phyloP scores from a whole-genome alignment of 228 moss, liverwort and hornwort species.

The Sphagnum magellanicum region DNA sequence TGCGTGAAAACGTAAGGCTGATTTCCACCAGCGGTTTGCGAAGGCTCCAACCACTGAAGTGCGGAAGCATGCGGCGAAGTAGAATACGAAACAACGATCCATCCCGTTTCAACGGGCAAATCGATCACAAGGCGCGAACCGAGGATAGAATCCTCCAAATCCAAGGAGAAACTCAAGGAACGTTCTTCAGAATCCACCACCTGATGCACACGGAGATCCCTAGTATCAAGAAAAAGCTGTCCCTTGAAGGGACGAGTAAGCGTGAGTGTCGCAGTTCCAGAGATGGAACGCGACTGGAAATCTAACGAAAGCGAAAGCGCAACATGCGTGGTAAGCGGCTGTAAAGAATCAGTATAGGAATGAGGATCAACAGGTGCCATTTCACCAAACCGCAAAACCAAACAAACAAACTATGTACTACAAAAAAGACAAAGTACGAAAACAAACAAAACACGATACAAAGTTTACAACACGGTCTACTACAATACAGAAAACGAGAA shows the following conservation, averaged over 20 bases:
- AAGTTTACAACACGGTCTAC: too few species aligned
- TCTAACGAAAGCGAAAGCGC: constrained; percentile 22
- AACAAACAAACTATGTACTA: too few species aligned
- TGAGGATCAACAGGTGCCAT: constrained; percentile 53
- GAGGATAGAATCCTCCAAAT: constrained; percentile 23
- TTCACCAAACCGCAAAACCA: too few species aligned
- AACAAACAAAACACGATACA: too few species aligned
- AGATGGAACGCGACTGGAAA: constrained; percentile 23
- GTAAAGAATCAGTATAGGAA: constrained; percentile 40
- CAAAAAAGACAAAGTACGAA: too few species aligned
- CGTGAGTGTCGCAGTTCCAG: constrained; percentile 25
- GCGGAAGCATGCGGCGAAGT: constrained; percentile 36
- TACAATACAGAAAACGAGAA: too few species aligned
- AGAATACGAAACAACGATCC: constrained; percentile 20
- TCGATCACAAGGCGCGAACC: constrained; percentile 28
- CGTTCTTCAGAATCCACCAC: constrained; percentile 15
- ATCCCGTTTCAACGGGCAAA: constrained; percentile 15
- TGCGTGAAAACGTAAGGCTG: constrained; percentile 48
- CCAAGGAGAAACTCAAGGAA: constrained; percentile 15
- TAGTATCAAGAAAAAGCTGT: constrained; percentile 43
- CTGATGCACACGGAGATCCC: constrained; percentile 24
- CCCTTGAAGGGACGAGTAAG: constrained; percentile 27
- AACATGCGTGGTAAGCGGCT: constrained; percentile 44
- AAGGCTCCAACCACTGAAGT: constrained; percentile 47
- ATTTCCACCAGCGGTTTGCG: constrained; percentile 39